Evolutionary conservation across 805 yeast species (phyloP), one percentile per base, ranked within the genome.

Genomic region (Metschnikowia dekortorum): DNA sequence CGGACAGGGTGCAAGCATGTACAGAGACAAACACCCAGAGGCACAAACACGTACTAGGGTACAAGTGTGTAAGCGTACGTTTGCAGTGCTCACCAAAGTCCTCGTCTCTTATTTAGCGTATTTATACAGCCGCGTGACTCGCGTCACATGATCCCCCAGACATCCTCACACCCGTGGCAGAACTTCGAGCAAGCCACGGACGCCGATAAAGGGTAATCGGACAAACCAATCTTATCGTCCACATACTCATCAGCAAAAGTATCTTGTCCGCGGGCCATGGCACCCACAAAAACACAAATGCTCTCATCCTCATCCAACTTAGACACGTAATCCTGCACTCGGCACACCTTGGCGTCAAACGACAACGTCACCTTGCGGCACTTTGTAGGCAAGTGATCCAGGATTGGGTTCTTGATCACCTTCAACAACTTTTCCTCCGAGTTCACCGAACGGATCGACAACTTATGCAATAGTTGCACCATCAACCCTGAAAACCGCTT

Each of bases 221-320:
- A 89, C 50, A 94, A 84, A 60, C 97, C 97, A 52, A 94, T 86
- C 65, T 92, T 94, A 69, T 94, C 98, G 67, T 94, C 98, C 40
- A 92, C 96, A 64, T 69, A 92, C 69, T 91, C 98, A 68, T 94
- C 99, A 26, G 99, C 99, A 70, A 94, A 94, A 60, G 84, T 90
- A 70, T 94, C 99, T 66, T 86, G 87, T 64, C 99, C 99, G 69
- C 97, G 84, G 18, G 99, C 99, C 97, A 94, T 94, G 43, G 99
- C 96, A 65, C 99, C 99, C 43, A 94, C 97, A 69, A 94, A 94
- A 29, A 94, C 97, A 78, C 99, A 94, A 60, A 94, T 84, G 64
- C 96, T 87, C 73, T 94, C 97, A 64, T 89, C 96, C 2, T 82
- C 84, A 60, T 83, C 96, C 60, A 94, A 74, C 51, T 85, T 85